Percentiles rank a stretch among this genome's conserved stretches.
Evolutionary conservation across 805 yeast species (phyloP).

Genomic region (Pichia thaimueangensis): DNA sequence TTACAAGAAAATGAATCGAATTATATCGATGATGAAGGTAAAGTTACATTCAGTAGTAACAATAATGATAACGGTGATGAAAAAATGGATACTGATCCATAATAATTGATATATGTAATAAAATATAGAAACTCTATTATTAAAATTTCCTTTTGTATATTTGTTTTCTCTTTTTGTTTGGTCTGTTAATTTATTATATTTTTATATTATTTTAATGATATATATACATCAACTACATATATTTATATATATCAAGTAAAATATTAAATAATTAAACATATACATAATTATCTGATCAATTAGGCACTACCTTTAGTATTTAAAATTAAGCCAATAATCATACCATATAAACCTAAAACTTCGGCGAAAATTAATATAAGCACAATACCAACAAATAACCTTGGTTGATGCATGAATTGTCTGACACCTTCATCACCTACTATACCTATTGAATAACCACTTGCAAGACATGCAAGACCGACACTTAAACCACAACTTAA

Average conservation of each 20-base stretch:
- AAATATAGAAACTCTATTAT: no score
- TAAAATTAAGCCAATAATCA: constrained; percentile 89
- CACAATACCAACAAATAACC: constrained; percentile 95
- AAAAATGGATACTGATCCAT: constrained; percentile 32
- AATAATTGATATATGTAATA: no score
- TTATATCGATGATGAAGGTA: constrained; percentile 75
- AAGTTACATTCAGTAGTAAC: constrained; percentile 47
- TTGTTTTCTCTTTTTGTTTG: no score
- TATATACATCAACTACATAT: background rate
- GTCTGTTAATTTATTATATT: no score
- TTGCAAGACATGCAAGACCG: constrained; percentile 93
- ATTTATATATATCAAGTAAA: background rate
- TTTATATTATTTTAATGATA: no score
- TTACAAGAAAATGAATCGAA: constrained; percentile 45
- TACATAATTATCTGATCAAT: background rate
- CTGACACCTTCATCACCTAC: constrained; percentile 99
- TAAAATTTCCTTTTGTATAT: no score
- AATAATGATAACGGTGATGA: constrained; percentile 28
- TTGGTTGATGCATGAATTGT: constrained; percentile 96
- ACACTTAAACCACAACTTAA: constrained; percentile 92
- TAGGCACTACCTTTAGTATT: constrained; percentile 80
- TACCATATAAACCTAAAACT: constrained; percentile 92
- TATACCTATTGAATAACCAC: constrained; percentile 97
- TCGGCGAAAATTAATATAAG: constrained; percentile 96
- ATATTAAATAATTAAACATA: background rate